These are phyloP conservation scores for Cercospora sojina DNA, from an alignment of 2,329 filamentous ascomycete species.

Conservation along the genomic window DNA sequence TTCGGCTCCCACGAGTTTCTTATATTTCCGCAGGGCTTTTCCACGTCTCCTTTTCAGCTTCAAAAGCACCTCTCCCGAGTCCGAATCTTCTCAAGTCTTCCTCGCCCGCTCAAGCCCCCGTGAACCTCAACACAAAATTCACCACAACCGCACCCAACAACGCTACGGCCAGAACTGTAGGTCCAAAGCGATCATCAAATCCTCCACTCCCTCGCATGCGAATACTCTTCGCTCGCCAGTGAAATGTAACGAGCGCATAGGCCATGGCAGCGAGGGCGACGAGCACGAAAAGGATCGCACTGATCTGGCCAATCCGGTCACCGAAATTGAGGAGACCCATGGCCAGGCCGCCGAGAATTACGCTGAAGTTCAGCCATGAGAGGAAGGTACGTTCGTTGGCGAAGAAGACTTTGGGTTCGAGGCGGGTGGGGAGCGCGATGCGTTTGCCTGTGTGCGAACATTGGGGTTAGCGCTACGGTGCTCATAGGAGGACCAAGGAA, in stretches of 20 bases:
- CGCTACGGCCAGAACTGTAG: conserved; percentile 83
- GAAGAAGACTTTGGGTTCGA: conserved; percentile 99
- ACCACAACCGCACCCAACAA: conserved; percentile 86
- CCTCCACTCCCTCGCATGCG: conserved; percentile 86
- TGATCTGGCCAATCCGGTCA: conserved; percentile 85
- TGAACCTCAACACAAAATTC: conserved; percentile 85
- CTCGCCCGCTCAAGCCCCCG: conserved; percentile 17
- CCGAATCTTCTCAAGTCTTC: background rate
- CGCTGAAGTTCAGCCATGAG: conserved; percentile 99
- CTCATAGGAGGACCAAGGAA: background rate
- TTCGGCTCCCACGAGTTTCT: background rate
- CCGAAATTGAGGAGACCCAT: conserved; percentile 98
- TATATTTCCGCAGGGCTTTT: background rate
- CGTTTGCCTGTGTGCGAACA: conserved; percentile 71
- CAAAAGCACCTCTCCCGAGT: background rate
- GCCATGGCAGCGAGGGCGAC: conserved; percentile 95
- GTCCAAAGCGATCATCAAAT: conserved; percentile 94
- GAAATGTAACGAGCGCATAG: conserved; percentile 91
- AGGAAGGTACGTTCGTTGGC: conserved; percentile 99
- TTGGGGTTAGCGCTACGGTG: conserved; percentile 1
- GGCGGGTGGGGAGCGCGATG: conserved; percentile 93
- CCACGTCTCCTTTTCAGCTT: background rate
- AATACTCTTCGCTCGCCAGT: conserved; percentile 95
- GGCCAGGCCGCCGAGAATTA: conserved; percentile 93
- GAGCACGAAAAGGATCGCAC: conserved; percentile 86